Evolutionary conservation across 2,329 filamentous ascomycete genomes (phyloP), one percentile per base, ranked within the genome.

Genomic region (Rutstroemia sp.): DNA sequence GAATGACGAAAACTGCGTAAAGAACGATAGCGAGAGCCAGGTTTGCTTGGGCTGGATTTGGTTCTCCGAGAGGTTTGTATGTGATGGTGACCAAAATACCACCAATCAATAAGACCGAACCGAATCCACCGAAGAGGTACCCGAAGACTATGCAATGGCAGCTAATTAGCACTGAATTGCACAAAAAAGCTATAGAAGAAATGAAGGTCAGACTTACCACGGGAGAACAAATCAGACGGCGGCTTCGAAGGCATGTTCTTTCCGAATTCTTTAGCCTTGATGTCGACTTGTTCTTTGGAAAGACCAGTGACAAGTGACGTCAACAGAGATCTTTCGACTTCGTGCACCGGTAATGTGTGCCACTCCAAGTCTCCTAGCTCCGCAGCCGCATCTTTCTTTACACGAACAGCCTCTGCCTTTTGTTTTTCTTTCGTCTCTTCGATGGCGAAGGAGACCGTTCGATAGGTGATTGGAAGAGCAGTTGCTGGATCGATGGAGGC

Each of bases 51-150:
- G 82, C 78, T 1, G 87, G 87, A 47, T 57, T 50, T 19, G 87
- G 87, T 8, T 86, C 67, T 5, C 87, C 87, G 0, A 91, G 78
- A 0, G 88, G 88, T 60, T 81, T 83, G 85, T 87, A 91, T 1
- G 86, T 82, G 54, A 91, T 73, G 63, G 89, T 89, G 51, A 91
- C 87, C 3, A 91, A 76, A 38, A 90, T 78, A 34, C 79, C 76
- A 27, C 85, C 87, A 4, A 83, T 67, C 9, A 90, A 76, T 3
- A 92, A 76, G 51, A 92, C 81, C 1, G 81, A 76, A 3, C 88
- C 87, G 62, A 91, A 92, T 2, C 87, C 87, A 61, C 84, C 84
- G 71, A 89, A 89, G 62, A 90, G 82, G 70, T 91, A 91, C 19
- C 80, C 79, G 36, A 84, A 70, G 4, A 83, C 76, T 55, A 44